Conservation (phyloP, 148 eudicot species). For the Fallopia convolvulus region DNA sequence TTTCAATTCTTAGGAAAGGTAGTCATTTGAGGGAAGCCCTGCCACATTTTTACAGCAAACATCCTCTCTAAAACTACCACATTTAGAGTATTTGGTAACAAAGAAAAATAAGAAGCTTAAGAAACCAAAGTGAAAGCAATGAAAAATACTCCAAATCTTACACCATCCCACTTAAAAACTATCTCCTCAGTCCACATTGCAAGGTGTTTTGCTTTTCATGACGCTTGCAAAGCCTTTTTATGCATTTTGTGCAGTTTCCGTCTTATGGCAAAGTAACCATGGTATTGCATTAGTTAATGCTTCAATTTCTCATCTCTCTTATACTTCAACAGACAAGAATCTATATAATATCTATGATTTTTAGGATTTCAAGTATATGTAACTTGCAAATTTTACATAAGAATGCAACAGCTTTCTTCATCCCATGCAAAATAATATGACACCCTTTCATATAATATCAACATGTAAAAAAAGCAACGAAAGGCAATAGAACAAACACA, state of each 20-base stretch:
- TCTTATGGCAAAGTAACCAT: background rate
- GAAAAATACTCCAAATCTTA: background rate
- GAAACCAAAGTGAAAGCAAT: background rate
- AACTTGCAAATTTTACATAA: background rate
- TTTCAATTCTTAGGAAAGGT: background rate
- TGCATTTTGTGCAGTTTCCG: background rate
- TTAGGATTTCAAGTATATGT: background rate
- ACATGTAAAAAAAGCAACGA: background rate
- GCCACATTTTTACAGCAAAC: background rate
- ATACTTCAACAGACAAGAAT: background rate
- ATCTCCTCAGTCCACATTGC: background rate
- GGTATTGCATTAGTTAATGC: background rate
- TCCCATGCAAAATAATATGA: background rate
- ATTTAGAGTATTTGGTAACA: background rate
- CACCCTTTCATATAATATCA: background rate
- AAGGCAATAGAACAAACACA: background rate
- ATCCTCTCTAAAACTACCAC: background rate
- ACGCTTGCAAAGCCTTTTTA: background rate
- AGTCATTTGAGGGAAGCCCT: background rate
- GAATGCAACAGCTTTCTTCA: background rate
- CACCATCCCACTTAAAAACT: background rate
- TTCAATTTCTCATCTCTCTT: background rate
- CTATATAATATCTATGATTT: background rate
- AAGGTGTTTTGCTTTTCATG: background rate
- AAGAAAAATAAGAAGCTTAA: background rate